Conservation (phyloP, 129 eudicot species). For the Flaveria trinervia region DNA sequence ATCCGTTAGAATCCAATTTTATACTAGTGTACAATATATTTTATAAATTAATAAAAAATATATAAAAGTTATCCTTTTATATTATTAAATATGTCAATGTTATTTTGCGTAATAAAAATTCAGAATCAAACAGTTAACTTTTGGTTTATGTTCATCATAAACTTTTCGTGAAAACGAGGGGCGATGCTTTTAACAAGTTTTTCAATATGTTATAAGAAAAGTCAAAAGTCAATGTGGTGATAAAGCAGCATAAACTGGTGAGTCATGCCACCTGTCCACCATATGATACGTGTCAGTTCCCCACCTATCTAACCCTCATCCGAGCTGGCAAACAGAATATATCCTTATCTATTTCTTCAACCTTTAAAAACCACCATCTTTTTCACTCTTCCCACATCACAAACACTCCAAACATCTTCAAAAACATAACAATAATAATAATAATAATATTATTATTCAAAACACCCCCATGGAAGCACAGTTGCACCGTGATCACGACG, state of each 20-base stretch:
- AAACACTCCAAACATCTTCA: background rate
- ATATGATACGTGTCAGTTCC: constrained; percentile 27
- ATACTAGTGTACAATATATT: no score
- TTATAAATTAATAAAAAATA: no score
- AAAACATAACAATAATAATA: no score
- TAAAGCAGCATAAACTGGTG: constrained; percentile 18
- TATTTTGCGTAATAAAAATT: no score
- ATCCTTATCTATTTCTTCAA: constrained; percentile 20
- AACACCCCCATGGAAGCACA: constrained; percentile 42
- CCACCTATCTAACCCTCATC: background rate
- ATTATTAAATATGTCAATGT: no score
- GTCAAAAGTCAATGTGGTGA: background rate
- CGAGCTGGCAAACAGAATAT: constrained; percentile 11
- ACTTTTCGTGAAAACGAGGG: no score
- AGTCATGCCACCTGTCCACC: constrained; percentile 22
- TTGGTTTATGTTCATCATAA: no score
- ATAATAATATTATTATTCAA: background rate
- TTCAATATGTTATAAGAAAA: no score
- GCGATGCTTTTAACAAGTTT: no score
- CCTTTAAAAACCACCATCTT: constrained; percentile 10
- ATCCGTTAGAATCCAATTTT: no score
- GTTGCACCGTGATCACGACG: constrained; percentile 27
- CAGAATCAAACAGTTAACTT: no score
- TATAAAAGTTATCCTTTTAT: no score
- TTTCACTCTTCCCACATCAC: background rate